Evolutionary conservation across 768 basidiomycete genomes (phyloP), one percentile per base, ranked within the genome.

Genomic region (Mycena epipterygia): DNA sequence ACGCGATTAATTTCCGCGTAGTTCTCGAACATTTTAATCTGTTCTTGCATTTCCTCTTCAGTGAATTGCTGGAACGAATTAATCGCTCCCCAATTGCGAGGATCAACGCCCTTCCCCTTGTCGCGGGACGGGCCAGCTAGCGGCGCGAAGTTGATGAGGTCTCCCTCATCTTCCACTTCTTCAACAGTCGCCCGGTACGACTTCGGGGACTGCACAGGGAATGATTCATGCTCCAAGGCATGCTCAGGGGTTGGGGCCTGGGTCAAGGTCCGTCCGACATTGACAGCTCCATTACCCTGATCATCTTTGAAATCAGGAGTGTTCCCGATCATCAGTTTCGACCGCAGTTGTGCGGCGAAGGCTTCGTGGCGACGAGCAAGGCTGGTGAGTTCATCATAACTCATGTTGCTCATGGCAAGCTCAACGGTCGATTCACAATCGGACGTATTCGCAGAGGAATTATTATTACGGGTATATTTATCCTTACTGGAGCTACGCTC

Each of bases 101-200:
- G 66, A 29, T 67, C 66, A 25, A 32, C 14, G 25, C 57, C 58
- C 37, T 67, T 67, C 14, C 66, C 66, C 49, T 67, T 60, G 48
- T 67, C 52, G 48, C 59, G 29, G 68, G 69, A 76, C 0, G 53
- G 32, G 1, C 23, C 53, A 7, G 41, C 27, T 4, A 21, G 21
- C 0, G 41, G 30, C 17, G 19, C 39, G 30, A 46, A 32, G 5
- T 13, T 2, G 58, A 59, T 59, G 57, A 42, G 39, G 57, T 59
- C 41, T 2, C 29, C 57, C 37, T 59, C 57, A 44, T 68, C 65
- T 19, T 72, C 68, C 11, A 56, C 27, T n/a, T 52, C 48, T 13
- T 49, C 49, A 3, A 64, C 41, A 13, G 37, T 39, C 1, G 29
- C 53, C 27, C 41, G 27, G 17, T 27, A 35, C 49, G 52, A 25